These are phyloP conservation scores for Barnettozyma californica DNA, from an alignment of 805 yeast species.

Conservation along the genomic window DNA sequence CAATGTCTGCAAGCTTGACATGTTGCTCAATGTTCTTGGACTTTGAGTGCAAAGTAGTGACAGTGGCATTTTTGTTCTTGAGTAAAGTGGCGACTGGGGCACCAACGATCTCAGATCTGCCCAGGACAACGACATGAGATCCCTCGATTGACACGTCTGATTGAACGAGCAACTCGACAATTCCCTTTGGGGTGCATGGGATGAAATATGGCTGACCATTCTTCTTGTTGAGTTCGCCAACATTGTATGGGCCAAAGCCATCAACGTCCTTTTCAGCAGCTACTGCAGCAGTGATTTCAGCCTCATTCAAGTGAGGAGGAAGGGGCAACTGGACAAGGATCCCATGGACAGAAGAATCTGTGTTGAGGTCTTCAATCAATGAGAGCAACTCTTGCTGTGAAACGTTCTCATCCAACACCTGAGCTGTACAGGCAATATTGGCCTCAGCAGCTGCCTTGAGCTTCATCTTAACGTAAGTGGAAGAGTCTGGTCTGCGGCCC, in stretches of 20 bases:
- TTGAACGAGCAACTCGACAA: constrained; percentile 56
- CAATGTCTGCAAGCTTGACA: constrained; percentile 64
- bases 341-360: constrained; percentile 60
- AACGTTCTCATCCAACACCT: constrained; percentile 52
- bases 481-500: constrained; percentile 71
- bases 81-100: constrained; percentile 70
- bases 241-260: constrained; percentile 74
- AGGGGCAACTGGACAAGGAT: constrained; percentile 72
- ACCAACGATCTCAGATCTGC: constrained; percentile 85
- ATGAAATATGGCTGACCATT: constrained; percentile 66
- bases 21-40: constrained; percentile 48
- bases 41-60: constrained; percentile 67
- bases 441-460: constrained; percentile 71
- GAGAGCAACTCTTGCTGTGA: constrained; percentile 51
- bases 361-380: constrained; percentile 51
- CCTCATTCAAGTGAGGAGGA: constrained; percentile 66
- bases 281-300: constrained; percentile 62
- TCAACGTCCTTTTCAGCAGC: constrained; percentile 70
- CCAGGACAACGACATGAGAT: constrained; percentile 74
- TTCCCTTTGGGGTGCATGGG: constrained; percentile 85
- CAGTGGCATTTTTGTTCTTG: constrained; percentile 69
- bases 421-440: constrained; percentile 54
- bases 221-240: constrained; percentile 71
- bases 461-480: constrained; percentile 80
- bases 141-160: constrained; percentile 55